Percentiles rank a stretch among this genome's conserved stretches.
Evolutionary conservation across 371 early-diverging fungal genomes (phyloP).

Genomic region (Saksenaea vasiformis): DNA sequence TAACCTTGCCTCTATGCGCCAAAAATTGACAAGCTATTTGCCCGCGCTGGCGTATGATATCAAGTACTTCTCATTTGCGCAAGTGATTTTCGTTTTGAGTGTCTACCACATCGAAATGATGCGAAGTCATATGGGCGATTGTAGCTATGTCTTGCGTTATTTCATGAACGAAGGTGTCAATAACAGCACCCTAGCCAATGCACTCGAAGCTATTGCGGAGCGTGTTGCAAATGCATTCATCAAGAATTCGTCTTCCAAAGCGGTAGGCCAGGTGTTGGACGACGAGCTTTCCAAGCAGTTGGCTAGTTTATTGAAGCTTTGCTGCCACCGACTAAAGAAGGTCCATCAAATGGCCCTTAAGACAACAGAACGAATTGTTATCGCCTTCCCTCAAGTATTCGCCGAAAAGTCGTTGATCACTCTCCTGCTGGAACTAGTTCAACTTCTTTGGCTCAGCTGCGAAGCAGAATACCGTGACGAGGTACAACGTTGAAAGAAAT

Average conservation of each 20-base stretch:
- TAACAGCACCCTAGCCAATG: slow-evolving; percentile 65
- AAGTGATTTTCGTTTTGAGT: slow-evolving; percentile 80
- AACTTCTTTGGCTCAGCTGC: slow-evolving; percentile 79
- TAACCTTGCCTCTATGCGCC: slow-evolving; percentile 37
- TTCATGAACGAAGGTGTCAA: slow-evolving; percentile 85
- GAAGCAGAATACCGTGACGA: slow-evolving; percentile 82
- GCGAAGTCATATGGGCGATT: slow-evolving; percentile 72
- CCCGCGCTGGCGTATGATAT: slow-evolving; percentile 58
- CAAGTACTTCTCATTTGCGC: slow-evolving; percentile 70
- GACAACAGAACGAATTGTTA: slow-evolving; percentile 54
- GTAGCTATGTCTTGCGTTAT: slow-evolving; percentile 75
- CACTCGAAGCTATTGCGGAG: slow-evolving; percentile 79
- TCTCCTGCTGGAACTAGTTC: slow-evolving; percentile 73
- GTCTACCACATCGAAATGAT: slow-evolving; percentile 86
- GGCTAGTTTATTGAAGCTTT: slow-evolving; percentile 60
- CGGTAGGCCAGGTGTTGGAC: slow-evolving; percentile 50
- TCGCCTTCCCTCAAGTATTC: slow-evolving; percentile 72
- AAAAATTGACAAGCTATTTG: slow-evolving; percentile 31
- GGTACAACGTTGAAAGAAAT: slow-evolving; percentile 13
- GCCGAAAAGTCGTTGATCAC: slow-evolving; percentile 65
- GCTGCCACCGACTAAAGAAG: slow-evolving; percentile 70
- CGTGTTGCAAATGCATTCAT: slow-evolving; percentile 53
- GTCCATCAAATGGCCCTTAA: slow-evolving; percentile 66
- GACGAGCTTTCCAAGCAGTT: slow-evolving; percentile 57
- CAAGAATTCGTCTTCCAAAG: slow-evolving; percentile 56